Evolutionary conservation across 257 asterid genomes (phyloP), one percentile per base, ranked within the genome.

Genomic region (Solanum pinnatisectum): DNA sequence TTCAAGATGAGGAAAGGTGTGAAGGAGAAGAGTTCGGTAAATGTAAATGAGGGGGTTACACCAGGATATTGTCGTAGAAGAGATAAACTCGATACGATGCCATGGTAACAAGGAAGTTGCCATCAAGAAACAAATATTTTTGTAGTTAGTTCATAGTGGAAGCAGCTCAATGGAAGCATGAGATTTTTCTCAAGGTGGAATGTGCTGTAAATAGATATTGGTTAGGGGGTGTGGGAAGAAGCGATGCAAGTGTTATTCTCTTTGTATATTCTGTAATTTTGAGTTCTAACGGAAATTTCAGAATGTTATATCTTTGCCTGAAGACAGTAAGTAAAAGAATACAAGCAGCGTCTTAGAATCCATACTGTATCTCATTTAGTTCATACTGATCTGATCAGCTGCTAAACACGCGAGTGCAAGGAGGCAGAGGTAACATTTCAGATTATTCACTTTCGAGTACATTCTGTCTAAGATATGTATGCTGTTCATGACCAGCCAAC

Each of bases 161-260:
- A 63, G 35, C 36, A 83, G 36, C 72, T 35, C 88, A 46, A 78
- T 79, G 88, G 89, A 85, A 89, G 40, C 70, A 65, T 74, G 87
- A 88, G 72, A 76, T 49, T 63, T 77, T 82, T 87, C 73, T 46
- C 49, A 63, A 73, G 25, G n/a, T 70, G 68, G 52, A 37, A 46
- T 42, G 78, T 79, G 42, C 56, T 88, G 89, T 88, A 86, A 86
- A 90, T 90, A 88, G 79, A 82, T 82, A 82, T 82, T 82, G 74
- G 59, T 81, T 88, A 81, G 84, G 86, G 46, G 44, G 86, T 12
- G 20, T 23, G 25, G n/a, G 25, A 36, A 83, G 68, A 39, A 39
- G 78, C 40, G 79, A 63, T 84, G n/a, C 42, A 83, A 56, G 36
- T 42, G 33, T 30, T 32, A 27, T 84, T 87, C 87, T 90, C 81